Evolutionary conservation across 2,329 filamentous ascomycete genomes (phyloP).

Genomic region (Colletotrichum tanaceti): DNA sequence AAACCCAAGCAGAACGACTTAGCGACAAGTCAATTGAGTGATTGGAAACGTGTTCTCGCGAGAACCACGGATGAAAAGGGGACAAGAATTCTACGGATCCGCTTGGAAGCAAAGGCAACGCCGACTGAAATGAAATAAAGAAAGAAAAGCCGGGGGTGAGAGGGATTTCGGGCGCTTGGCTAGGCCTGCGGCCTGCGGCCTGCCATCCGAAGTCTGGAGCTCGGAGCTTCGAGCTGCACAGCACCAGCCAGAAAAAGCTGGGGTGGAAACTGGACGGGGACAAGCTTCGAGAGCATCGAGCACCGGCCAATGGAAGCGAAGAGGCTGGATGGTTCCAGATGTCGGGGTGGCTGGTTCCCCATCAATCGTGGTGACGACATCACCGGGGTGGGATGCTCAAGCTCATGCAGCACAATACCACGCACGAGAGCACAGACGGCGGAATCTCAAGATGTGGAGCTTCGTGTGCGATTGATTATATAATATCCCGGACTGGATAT

Average conservation of each 20-base stretch:
- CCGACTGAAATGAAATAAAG: no score
- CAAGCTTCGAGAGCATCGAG: conserved; percentile 29
- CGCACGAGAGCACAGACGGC: background rate
- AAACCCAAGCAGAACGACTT: background rate
- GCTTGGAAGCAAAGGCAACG: conserved; percentile 22
- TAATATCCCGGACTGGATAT: conserved; percentile 22
- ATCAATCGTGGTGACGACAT: conserved; percentile 37
- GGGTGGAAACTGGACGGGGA: conserved; percentile 20
- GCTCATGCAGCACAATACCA: background rate
- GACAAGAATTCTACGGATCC: conserved; percentile 1
- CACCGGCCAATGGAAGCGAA: conserved; percentile 27
- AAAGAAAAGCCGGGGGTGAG: conserved; percentile 20
- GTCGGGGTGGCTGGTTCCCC: conserved; percentile 32
- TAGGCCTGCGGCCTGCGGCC: conserved; percentile 33
- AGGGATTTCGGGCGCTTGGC: conserved; percentile 4
- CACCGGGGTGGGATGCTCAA: background rate
- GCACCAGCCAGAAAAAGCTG: conserved; percentile 7
- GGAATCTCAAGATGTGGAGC: background rate
- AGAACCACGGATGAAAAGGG: background rate
- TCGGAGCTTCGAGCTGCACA: conserved; percentile 39
- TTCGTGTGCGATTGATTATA: background rate
- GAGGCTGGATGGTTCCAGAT: conserved; percentile 30
- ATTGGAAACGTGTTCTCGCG: conserved; percentile 18
- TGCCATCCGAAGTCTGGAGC: conserved; percentile 40
- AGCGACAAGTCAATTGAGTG: conserved; percentile 13